Percentiles rank a stretch among this genome's conserved stretches.
These are phyloP conservation scores for Torulaspora franciscae DNA, from an alignment of 805 yeast species.

Conservation along the genomic window DNA sequence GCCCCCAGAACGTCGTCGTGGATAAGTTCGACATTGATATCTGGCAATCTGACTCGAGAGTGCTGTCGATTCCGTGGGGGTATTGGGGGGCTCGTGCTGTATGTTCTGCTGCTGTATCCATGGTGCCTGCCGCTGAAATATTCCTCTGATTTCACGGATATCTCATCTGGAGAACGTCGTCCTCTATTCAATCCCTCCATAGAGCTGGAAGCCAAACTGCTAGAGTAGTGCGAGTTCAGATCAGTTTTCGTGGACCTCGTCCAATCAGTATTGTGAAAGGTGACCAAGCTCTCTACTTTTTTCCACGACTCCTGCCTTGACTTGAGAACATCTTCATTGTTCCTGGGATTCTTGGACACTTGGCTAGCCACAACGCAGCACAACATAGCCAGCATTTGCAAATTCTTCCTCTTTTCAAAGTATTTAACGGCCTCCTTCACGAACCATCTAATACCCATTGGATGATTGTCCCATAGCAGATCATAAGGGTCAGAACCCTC, in stretches of 20 bases:
- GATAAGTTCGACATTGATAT: constrained; percentile 25
- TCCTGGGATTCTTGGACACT: background rate
- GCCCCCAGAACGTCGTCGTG: constrained; percentile 29
- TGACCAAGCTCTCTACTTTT: constrained; percentile 21
- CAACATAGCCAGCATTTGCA: constrained; percentile 89
- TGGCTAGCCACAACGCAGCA: constrained; percentile 57
- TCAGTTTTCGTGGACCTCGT: constrained; percentile 13
- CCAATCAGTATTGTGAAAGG: constrained; percentile 15
- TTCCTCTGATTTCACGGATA: constrained; percentile 29
- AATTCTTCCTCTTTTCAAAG: constrained; percentile 58
- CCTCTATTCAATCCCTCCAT: constrained; percentile 3
- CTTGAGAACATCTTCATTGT: background rate
- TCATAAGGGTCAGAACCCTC: constrained; percentile 27
- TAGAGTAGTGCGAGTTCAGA: constrained; percentile 18
- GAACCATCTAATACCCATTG: constrained; percentile 66
- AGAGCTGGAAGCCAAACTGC: constrained; percentile 10
- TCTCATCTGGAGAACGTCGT: constrained; percentile 13
- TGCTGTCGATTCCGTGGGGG: constrained; percentile 7
- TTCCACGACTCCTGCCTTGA: background rate
- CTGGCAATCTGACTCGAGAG: constrained; percentile 17
- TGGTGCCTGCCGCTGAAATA: constrained; percentile 20
- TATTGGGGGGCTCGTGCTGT: constrained; percentile 10
- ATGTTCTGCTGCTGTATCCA: background rate
- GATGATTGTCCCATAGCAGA: constrained; percentile 79
- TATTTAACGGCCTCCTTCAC: constrained; percentile 55